Evolutionary conservation across 129 eudicot genomes (phyloP).

Genomic region (Artemisia tridentata): DNA sequence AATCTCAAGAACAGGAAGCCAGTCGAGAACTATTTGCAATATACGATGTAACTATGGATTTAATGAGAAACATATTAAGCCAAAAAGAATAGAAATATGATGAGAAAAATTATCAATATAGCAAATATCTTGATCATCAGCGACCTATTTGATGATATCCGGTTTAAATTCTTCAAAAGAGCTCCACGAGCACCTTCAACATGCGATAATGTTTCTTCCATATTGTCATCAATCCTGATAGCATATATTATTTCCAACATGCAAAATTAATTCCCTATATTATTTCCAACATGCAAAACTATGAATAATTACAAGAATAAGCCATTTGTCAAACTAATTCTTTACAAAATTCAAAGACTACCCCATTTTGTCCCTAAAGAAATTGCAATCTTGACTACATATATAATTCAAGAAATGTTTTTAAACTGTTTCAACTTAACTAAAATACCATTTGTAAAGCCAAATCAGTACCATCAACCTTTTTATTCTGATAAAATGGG

Average conservation of each 20-base stretch:
- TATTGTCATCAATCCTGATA: slow-evolving; percentile 86
- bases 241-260: not conserved
- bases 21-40: not conserved
- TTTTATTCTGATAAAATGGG: not conserved
- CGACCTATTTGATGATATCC: slow-evolving; percentile 83
- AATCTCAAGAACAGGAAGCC: too few species aligned
- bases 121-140: slow-evolving; percentile 70
- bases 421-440: not conserved
- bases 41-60: not conserved
- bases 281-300: not conserved
- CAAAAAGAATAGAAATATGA: slow-evolving; percentile 63
- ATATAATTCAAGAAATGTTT: too few species aligned
- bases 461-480: too few species aligned
- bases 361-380: not conserved
- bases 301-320: too few species aligned
- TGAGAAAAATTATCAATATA: slow-evolving; percentile 47
- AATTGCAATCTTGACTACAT: not conserved
- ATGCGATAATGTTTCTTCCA: slow-evolving; percentile 79
- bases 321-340: too few species aligned
- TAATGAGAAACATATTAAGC: slow-evolving; percentile 33
- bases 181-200: slow-evolving; percentile 84
- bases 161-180: slow-evolving; percentile 61
- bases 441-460: not conserved
- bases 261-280: not conserved
- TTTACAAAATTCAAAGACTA: not conserved